These are phyloP conservation scores for Calonectria hongkongensis DNA, from an alignment of 2,329 filamentous ascomycete genomes.

Conservation along the genomic window DNA sequence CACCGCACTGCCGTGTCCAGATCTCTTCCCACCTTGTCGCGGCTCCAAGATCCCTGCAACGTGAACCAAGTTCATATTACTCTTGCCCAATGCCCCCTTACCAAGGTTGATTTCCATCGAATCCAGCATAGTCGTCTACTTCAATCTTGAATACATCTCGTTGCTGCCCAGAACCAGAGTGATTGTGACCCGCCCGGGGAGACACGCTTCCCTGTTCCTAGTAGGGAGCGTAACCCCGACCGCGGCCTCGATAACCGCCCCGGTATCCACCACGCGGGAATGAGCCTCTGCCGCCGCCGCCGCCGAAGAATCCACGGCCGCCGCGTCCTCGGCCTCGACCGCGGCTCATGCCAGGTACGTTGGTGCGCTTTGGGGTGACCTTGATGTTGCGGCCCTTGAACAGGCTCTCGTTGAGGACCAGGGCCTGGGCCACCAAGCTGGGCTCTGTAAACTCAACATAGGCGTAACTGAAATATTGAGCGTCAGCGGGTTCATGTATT, in stretches of 20 bases:
- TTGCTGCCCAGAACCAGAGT: constrained; percentile 45
- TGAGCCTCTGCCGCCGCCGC: constrained; percentile 71
- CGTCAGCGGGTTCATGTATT: constrained; percentile 40
- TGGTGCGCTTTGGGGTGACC: constrained; percentile 95
- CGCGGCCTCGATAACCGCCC: constrained; percentile 79
- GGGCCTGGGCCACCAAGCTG: constrained; percentile 91
- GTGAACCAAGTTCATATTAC: constrained; percentile 36
- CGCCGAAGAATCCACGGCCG: constrained; percentile 70
- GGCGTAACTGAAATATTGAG: constrained; percentile 82
- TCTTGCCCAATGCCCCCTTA: constrained; percentile 4
- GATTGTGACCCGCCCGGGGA: constrained; percentile 39
- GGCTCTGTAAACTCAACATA: constrained; percentile 99
- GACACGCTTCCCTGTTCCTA: constrained; percentile 65
- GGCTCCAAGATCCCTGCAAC: constrained; percentile 36
- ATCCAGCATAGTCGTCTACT: constrained; percentile 48
- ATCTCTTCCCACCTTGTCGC: constrained; percentile 50
- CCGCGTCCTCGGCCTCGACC: constrained; percentile 78
- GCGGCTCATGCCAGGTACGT: constrained; percentile 94
- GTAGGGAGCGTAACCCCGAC: constrained; percentile 79
- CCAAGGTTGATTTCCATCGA: constrained; percentile 35
- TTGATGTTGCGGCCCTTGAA: constrained; percentile 97
- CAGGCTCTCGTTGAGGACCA: constrained; percentile 96
- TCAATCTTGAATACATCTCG: constrained; percentile 52
- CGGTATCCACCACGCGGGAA: constrained; percentile 64
- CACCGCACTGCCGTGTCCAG: constrained; percentile 42